Base-by-base conservation (phyloP, 129 eudicot genomes). In the Rutidosis leptorrhynchoides region DNA sequence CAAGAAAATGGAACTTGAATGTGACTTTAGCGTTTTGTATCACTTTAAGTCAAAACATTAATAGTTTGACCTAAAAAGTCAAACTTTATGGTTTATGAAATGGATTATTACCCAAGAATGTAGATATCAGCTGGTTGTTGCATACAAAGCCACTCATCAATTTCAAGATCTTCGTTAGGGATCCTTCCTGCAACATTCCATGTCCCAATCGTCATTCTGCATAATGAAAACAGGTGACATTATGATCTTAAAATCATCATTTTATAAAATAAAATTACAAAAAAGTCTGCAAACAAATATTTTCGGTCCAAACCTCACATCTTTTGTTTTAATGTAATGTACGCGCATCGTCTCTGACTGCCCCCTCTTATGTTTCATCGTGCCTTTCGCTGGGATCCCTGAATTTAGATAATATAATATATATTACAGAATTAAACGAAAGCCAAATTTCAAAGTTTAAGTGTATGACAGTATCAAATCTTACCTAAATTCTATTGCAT, bases 181-280 rank as follows among this genome's bases (percentile, higher is more conserved):
- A 59, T 71, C 70, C 79, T 84, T 61, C 99, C 97, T 60, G 99
- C 99, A 65, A 94, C 99, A 74, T 94, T 94, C 99, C 99, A 94
- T 66, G 99, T 82, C 45, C 99, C 96, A 66, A 89, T 74, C 16
- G 86, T 94, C 75, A 94, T 86, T 74, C 99, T 94, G 82, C 62
- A 67, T 5, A 46, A 1, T 11, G 16, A 7, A 35, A 33, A 25
- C 37, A 69, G 62, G 33, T 16, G 15, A 61, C 21, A 33, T 45
- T 25, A 49, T 33, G 53, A 43, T 67, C 21, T 42, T 1, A 61
- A 52, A 15, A 58, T 46, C 21, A 25, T 51, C 14, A 11, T 33
- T n/a, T n/a, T n/a, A n/a, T n/a, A n/a, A n/a, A n/a, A n/a, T 16
- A 2, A 1, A 15, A 7, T 1, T 30, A 57, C 25, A 32, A 65